These are phyloP conservation scores for Aeminium ludgeri DNA, from an alignment of 495 filamentous ascomycete species.

Conservation along the genomic window DNA sequence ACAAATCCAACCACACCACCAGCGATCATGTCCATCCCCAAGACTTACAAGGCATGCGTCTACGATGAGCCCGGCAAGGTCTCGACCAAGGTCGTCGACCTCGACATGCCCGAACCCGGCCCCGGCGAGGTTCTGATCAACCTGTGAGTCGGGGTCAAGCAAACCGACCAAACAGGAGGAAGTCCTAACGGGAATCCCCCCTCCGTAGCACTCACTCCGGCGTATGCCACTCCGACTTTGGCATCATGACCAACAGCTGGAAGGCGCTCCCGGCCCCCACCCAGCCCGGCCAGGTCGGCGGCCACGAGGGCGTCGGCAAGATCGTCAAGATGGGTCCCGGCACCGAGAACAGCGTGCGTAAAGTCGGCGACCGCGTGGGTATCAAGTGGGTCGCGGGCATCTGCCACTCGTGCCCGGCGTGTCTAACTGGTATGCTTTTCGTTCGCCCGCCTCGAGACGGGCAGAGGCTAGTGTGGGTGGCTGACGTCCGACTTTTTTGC, in stretches of 20 bases:
- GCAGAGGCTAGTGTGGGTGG: too few relatives aligned
- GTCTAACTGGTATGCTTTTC: too few relatives aligned
- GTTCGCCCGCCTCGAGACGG: slow-evolving; percentile 50
- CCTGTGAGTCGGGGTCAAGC: slow-evolving; percentile 75
- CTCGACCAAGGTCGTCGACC: slow-evolving; percentile 48
- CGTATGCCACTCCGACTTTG: slow-evolving; percentile 52
- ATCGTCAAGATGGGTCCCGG: slow-evolving; percentile 33
- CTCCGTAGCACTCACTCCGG: too few relatives aligned
- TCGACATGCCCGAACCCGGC: slow-evolving; percentile 47
- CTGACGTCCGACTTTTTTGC: slow-evolving; percentile 66
- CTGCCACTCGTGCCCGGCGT: too few relatives aligned
- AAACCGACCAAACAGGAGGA: slow-evolving; percentile 38
- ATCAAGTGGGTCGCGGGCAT: slow-evolving; percentile 61
- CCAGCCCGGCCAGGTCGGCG: slow-evolving; percentile 52
- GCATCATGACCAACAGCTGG: slow-evolving; percentile 39
- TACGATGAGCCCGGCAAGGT: slow-evolving; percentile 55
- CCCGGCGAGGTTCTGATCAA: slow-evolving; percentile 82
- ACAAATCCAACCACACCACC: neutral
- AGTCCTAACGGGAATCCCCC: too few relatives aligned
- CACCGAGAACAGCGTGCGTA: slow-evolving; percentile 35
- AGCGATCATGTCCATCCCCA: slow-evolving; percentile 32
- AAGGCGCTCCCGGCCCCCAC: slow-evolving; percentile 41
- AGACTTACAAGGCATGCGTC: slow-evolving; percentile 48
- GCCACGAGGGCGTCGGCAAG: slow-evolving; percentile 68
- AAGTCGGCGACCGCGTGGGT: slow-evolving; percentile 60